A percentile compares a stretch with the other conserved stretches of the same genome.
phyloP scores from a whole-genome alignment of 257 asterid genomes.

The Rhazya stricta region DNA sequence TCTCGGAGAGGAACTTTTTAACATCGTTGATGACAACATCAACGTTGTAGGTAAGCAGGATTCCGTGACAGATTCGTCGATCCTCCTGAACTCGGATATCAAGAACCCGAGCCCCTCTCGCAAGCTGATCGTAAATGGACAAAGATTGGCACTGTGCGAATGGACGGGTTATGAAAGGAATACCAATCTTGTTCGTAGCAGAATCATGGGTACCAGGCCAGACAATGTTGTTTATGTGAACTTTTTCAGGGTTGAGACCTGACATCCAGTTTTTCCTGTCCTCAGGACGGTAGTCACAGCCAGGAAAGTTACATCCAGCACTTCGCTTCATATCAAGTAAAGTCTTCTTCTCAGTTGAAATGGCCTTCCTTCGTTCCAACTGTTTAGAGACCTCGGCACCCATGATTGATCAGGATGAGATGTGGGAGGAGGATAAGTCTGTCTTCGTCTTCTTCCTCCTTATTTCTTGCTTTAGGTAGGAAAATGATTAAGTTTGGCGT shows the following conservation, averaged over 20 bases:
- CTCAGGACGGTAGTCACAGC: constrained; percentile 52
- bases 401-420: constrained; percentile 26
- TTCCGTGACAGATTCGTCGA: constrained; percentile 73
- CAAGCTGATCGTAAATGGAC: constrained; percentile 68
- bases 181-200: constrained; percentile 77
- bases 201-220: constrained; percentile 99
- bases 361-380: constrained; percentile 46
- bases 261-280: constrained; percentile 80
- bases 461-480: background rate
- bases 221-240: constrained; percentile 56
- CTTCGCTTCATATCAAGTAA: constrained; percentile 38
- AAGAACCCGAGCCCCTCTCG: constrained; percentile 55
- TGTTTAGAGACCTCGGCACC: constrained; percentile 61
- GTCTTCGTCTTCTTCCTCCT: background rate
- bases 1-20: constrained; percentile 57
- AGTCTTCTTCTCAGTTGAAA: constrained; percentile 47
- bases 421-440: background rate
- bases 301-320: constrained; percentile 47
- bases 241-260: constrained; percentile 38
- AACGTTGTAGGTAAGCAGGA: constrained; percentile 48
- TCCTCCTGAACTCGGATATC: constrained; percentile 81
- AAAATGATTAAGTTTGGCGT: constrained; percentile 7
- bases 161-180: constrained; percentile 64
- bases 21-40: constrained; percentile 61
- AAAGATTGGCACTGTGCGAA: constrained; percentile 76